A percentile compares a stretch with the other conserved stretches of the same genome.
Evolutionary conservation across 2,329 filamentous ascomycete genomes (phyloP).

Genomic region (Aureobasidium sp.): DNA sequence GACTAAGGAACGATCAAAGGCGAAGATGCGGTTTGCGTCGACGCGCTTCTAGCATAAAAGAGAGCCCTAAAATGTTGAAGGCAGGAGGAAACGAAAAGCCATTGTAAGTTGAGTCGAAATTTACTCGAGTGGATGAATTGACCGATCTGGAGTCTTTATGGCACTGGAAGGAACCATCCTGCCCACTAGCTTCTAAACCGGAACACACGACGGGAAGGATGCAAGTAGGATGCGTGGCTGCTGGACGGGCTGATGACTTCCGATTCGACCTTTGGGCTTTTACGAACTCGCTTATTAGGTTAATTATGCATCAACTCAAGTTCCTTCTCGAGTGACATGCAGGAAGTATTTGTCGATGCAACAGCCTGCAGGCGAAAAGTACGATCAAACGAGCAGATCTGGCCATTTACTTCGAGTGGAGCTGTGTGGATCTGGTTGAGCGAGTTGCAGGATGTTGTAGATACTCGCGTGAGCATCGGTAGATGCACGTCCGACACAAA

Average conservation of each 20-base stretch:
- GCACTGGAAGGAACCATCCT: background rate
- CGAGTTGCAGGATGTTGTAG: background rate
- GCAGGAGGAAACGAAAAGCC: background rate
- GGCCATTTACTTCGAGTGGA: background rate
- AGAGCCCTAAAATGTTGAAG: background rate
- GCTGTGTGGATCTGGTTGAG: background rate
- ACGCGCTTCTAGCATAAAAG: background rate
- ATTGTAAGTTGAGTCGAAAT: background rate
- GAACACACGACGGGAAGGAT: background rate
- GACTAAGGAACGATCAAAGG: background rate
- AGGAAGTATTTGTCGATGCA: background rate
- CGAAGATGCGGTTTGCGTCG: background rate
- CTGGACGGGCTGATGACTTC: background rate
- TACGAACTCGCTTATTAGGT: background rate
- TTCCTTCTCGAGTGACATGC: background rate
- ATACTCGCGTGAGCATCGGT: background rate
- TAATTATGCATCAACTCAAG: background rate
- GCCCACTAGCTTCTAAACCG: background rate
- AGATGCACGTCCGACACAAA: background rate
- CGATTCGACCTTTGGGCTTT: background rate
- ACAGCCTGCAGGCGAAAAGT: background rate
- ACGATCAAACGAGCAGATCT: background rate
- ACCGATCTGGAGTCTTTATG: background rate
- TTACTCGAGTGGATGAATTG: background rate
- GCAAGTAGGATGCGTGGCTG: background rate